phyloP scores from a whole-genome alignment of 2,329 filamentous ascomycete species.

The Epichloe typhina region DNA sequence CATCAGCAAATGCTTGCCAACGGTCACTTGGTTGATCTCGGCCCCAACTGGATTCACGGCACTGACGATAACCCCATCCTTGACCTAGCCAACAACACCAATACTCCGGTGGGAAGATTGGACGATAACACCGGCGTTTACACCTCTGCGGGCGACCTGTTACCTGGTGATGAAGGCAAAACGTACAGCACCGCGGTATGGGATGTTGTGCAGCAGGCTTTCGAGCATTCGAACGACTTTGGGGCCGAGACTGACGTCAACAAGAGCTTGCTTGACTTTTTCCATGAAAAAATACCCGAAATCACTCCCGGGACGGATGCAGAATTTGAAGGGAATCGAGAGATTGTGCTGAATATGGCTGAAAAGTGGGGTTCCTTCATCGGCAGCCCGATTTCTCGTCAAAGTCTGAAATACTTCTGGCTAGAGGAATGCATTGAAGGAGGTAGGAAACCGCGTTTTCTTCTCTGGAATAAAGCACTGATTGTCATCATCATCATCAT shows the following conservation, averaged over 20 bases:
- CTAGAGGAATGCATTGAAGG: slow-evolving; percentile 67
- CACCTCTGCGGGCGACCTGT: slow-evolving; percentile 38
- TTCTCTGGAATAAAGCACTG: too few species aligned
- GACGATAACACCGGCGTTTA: slow-evolving; percentile 43
- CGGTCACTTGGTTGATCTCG: slow-evolving; percentile 40
- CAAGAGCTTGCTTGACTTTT: slow-evolving; percentile 42
- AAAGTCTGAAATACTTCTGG: slow-evolving; percentile 68
- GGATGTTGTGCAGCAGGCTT: slow-evolving; percentile 55
- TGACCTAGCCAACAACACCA: slow-evolving; percentile 49
- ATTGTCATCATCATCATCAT: not conserved
- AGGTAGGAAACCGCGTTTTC: slow-evolving; percentile 23
- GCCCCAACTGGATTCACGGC: slow-evolving; percentile 74
- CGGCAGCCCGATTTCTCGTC: slow-evolving; percentile 47
- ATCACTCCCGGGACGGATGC: slow-evolving; percentile 32
- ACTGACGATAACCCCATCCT: slow-evolving; percentile 58
- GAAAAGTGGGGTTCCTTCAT: slow-evolving; percentile 61
- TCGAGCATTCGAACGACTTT: slow-evolving; percentile 49
- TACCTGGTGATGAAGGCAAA: slow-evolving; percentile 34
- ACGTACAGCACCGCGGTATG: slow-evolving; percentile 44
- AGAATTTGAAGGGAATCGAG: slow-evolving; percentile 26
- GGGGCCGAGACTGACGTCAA: slow-evolving; percentile 31
- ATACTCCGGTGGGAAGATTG: slow-evolving; percentile 33
- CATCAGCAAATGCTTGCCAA: slow-evolving; percentile 36
- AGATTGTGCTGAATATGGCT: slow-evolving; percentile 37
- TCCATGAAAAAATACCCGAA: slow-evolving; percentile 28